A percentile compares a stretch with the other conserved stretches of the same genome.
Evolutionary conservation across 2,329 filamentous ascomycete genomes (phyloP).

Genomic region (Parastagonospora avenae): DNA sequence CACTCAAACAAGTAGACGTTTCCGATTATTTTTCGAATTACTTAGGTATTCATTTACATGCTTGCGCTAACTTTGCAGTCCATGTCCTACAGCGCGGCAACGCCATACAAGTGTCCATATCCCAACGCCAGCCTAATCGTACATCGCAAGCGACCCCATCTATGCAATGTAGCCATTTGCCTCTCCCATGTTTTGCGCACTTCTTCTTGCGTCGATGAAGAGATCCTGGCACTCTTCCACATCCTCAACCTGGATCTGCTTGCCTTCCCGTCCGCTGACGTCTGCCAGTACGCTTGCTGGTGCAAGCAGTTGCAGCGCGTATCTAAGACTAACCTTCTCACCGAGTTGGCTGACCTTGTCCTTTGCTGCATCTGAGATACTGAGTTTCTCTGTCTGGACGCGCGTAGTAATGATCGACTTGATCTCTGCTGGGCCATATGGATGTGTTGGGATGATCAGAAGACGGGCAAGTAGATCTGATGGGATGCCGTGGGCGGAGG

Average conservation of each 20-base stretch:
- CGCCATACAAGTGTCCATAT: conserved; percentile 7
- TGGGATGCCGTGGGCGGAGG: conserved; percentile 88
- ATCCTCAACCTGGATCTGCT: conserved; percentile 60
- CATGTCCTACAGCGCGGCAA: conserved; percentile 3
- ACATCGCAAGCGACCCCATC: conserved; percentile 7
- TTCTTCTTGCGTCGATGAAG: conserved; percentile 56
- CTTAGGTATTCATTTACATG: conserved; percentile 1
- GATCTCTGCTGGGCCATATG: conserved; percentile 88
- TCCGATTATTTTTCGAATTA: conserved; percentile 3
- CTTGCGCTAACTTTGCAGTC: conserved; percentile 11
- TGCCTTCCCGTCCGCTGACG: conserved; percentile 58
- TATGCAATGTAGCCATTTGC: conserved; percentile 44
- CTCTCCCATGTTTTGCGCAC: conserved; percentile 45
- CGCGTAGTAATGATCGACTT: conserved; percentile 88
- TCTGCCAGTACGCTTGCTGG: conserved; percentile 89
- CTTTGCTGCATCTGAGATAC: conserved; percentile 79
- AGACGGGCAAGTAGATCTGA: conserved; percentile 91
- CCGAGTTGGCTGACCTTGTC: conserved; percentile 87
- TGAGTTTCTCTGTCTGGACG: conserved; percentile 78
- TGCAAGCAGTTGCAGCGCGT: conserved; percentile 89
- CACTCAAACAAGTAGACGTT: background rate
- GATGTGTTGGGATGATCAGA: conserved; percentile 92
- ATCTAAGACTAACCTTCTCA: conserved; percentile 85
- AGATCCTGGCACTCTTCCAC: conserved; percentile 57
- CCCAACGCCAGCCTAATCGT: conserved; percentile 18